Evolutionary conservation across 257 asterid genomes (phyloP).

Genomic region (Solanum megistacrolobum): DNA sequence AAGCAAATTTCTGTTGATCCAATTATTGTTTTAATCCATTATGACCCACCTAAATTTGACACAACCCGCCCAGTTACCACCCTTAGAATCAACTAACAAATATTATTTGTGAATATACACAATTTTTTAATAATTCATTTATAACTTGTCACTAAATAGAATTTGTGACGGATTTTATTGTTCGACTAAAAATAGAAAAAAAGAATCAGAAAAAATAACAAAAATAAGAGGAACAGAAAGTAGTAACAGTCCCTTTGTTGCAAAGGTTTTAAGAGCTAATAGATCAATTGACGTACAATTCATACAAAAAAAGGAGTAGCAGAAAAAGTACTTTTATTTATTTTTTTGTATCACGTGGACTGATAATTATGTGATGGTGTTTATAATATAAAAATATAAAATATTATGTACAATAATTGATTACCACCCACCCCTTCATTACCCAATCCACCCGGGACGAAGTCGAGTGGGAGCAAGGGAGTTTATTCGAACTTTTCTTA

Average conservation of each 20-base stretch:
- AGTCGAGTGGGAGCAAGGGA: background rate
- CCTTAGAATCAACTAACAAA: background rate
- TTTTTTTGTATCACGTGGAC: background rate
- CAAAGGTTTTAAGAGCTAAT: background rate
- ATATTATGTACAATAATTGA: background rate
- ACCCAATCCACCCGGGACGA: accelerated
- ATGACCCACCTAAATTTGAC: too few relatives aligned
- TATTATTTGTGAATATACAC: background rate
- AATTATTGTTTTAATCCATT: too few relatives aligned
- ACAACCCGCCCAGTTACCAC: accelerated
- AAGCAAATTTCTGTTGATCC: accelerated
- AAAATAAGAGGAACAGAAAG: background rate
- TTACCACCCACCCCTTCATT: background rate
- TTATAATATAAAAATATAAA: background rate
- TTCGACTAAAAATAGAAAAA: background rate
- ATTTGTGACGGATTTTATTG: background rate
- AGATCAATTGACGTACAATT: background rate
- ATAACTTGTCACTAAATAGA: background rate
- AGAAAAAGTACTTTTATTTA: background rate
- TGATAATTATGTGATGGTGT: background rate
- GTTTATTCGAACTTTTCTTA: background rate
- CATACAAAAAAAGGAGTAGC: background rate
- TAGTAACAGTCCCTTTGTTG: background rate
- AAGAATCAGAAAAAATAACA: background rate
- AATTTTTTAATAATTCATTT: too few relatives aligned